Evolutionary conservation across 768 basidiomycete species (phyloP).

Genomic region (Lactarius vividus): DNA sequence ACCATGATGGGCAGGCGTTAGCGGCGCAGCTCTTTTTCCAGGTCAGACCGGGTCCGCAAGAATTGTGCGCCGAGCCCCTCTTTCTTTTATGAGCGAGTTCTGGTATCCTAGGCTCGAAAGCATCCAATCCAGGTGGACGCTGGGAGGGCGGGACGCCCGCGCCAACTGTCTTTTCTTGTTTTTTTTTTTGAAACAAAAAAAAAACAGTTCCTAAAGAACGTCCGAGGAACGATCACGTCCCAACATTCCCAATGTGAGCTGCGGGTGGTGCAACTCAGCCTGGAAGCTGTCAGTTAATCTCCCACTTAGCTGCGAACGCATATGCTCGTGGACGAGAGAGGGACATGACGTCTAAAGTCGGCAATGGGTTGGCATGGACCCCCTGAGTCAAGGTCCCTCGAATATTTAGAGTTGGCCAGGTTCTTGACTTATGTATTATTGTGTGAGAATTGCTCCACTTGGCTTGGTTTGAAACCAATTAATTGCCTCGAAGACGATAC

Average conservation of each 20-base stretch:
- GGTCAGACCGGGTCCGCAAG: neutral
- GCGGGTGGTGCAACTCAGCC: neutral
- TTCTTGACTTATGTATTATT: neutral
- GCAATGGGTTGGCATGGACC: neutral
- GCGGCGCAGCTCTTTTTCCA: neutral
- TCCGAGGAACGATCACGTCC: neutral
- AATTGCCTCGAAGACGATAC: neutral
- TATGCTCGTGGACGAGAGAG: constrained; percentile 1
- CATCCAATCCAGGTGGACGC: neutral
- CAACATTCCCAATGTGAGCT: neutral
- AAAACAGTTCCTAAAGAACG: neutral
- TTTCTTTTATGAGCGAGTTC: neutral
- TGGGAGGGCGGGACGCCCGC: neutral
- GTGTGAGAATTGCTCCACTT: neutral
- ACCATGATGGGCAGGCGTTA: neutral
- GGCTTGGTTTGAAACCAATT: neutral
- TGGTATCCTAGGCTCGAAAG: neutral
- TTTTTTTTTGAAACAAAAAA: neutral
- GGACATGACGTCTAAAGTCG: constrained; percentile 7
- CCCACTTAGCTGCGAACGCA: neutral
- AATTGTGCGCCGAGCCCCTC: neutral
- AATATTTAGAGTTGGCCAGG: neutral
- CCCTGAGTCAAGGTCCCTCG: neutral
- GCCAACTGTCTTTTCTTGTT: neutral
- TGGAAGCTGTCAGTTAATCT: neutral